Base-by-base conservation (phyloP, 1,139 yeast genomes). In the Suhomyces wounanorum region DNA sequence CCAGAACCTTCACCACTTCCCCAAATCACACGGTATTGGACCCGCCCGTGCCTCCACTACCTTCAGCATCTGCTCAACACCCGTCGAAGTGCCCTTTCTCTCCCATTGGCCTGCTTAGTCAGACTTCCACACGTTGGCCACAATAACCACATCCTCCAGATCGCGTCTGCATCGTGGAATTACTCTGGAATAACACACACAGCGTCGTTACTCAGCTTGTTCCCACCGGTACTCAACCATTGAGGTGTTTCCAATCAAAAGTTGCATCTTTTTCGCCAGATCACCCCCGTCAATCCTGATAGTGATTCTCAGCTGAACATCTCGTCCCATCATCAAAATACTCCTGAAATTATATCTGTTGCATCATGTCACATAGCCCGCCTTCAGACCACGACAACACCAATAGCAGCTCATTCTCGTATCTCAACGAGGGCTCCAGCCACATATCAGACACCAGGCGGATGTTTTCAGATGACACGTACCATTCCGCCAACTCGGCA, bases 331-430 rank as follows among this genome's bases (percentile, higher is more conserved):
- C 14, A 30, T 30, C 33, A 30, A 30, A 11, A 11, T 2, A 30
- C 33, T 5, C n/a, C 33, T 30, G n/a, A 11, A 30, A 11, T n/a
- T n/a, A 30, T 14, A 13, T 30, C 14, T 30, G 30, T 10, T 25
- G n/a, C 33, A 40, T 28, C 35, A 40, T 40, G 42, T 26, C 42
- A 14, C 42, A 40, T 16, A 16, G 21, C 11, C 40, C 41, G 18
- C 28, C 42, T 17, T 26, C 42, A 30, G 37, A 37, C 31, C 37
- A 37, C 42, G 30, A 37, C 26, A 11, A 26, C 42, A 26, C 47
- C 18, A 25, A 16, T 14, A 26, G 16, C 42, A 48, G 49, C 39
- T 48, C 54, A 43, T 50, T 49, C 41, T 49, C 55, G n/a, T 42
- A n/a, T 16, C 1, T 21, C 17, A 33, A 42, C 44, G 44, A 42